These are phyloP conservation scores for Clonostachys solani DNA, from an alignment of 2,329 filamentous ascomycete species.

Conservation along the genomic window DNA sequence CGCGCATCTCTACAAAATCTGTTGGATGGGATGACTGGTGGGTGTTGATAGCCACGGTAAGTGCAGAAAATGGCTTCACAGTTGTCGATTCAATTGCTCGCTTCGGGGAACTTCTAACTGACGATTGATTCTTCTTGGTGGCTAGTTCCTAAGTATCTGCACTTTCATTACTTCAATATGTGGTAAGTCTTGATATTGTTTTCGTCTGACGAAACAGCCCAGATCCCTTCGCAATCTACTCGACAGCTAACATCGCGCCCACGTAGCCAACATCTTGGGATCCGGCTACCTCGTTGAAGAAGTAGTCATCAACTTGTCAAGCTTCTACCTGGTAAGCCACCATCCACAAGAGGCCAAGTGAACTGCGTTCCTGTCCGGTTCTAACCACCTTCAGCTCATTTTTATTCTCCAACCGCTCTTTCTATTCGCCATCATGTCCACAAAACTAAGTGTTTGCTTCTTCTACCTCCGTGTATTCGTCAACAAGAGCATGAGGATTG, in stretches of 20 bases:
- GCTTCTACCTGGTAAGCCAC: background rate
- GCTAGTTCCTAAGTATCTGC: too few species aligned
- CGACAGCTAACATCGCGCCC: too few species aligned
- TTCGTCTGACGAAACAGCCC: too few species aligned
- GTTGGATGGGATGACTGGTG: background rate
- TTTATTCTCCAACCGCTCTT: background rate
- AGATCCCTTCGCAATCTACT: too few species aligned
- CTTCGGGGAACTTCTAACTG: background rate
- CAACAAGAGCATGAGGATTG: background rate
- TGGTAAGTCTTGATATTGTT: too few species aligned
- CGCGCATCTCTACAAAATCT: background rate
- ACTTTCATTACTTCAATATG: too few species aligned
- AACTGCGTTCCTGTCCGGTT: background rate
- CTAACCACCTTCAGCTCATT: background rate
- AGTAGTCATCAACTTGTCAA: background rate
- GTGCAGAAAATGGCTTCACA: too few species aligned
- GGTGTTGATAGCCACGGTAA: background rate
- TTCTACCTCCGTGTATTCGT: conserved; percentile 1
- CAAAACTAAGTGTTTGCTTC: conserved; percentile 1
- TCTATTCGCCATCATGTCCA: background rate
- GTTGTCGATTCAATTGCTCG: background rate
- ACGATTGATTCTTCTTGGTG: background rate
- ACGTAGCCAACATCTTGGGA: background rate
- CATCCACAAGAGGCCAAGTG: background rate
- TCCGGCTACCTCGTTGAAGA: background rate